These are phyloP conservation scores for Mortierella sp. DNA, from an alignment of 371 early-diverging fungal species.

Conservation along the genomic window DNA sequence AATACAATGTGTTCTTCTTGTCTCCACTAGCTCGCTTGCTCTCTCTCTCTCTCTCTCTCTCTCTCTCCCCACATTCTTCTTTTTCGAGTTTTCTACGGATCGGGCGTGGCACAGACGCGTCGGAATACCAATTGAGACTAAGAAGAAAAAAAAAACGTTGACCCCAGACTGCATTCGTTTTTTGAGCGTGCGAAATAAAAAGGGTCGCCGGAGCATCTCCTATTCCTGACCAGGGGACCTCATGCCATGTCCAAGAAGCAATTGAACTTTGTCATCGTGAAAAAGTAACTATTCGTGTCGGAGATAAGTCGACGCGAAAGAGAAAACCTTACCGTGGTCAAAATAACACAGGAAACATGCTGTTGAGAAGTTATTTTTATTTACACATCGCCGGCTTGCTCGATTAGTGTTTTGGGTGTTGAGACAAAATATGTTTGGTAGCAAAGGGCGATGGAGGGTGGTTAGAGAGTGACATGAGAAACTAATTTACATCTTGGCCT, in stretches of 20 bases:
- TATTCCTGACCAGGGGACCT: background rate
- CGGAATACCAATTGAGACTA: constrained; percentile 2
- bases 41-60: background rate
- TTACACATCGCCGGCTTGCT: background rate
- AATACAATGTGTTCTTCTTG: background rate
- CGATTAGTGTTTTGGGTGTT: background rate
- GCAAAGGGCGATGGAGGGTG: background rate
- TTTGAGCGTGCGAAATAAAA: background rate
- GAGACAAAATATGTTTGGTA: background rate
- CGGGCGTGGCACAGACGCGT: constrained; percentile 9
- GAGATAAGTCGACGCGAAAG: background rate
- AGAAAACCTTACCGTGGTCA: background rate
- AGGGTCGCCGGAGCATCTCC: background rate
- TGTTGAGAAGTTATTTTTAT: constrained; percentile 2
- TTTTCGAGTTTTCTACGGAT: background rate
- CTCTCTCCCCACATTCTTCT: background rate
- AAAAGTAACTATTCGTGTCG: background rate
- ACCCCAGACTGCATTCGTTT: background rate
- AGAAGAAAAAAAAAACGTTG: background rate
- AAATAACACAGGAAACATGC: background rate
- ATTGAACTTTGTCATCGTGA: background rate
- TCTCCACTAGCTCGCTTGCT: background rate
- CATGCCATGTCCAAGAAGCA: background rate
- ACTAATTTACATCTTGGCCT: constrained; percentile 43
- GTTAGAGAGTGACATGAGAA: background rate